phyloP scores from a whole-genome alignment of 352 stramenopile species.

The Phytopythium aichiense region DNA sequence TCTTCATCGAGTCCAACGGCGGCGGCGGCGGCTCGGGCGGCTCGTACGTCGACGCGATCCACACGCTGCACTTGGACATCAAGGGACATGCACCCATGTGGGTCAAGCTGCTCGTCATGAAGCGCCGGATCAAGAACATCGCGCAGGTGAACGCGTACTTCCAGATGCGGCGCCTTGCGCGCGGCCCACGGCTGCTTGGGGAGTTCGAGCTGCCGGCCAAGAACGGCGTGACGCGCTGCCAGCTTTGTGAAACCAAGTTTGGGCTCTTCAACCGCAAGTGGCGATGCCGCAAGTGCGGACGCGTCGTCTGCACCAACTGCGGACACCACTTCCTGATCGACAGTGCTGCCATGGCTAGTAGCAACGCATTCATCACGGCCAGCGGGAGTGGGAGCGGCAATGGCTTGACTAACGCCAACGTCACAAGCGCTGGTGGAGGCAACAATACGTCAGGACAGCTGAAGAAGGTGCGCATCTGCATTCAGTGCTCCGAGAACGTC shows the following conservation, averaged over 20 bases:
- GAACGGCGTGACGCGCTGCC: constrained; percentile 34
- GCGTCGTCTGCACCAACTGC: constrained; percentile 68
- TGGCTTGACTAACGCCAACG: not conserved
- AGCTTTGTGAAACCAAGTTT: constrained; percentile 52
- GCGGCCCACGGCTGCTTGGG: constrained; percentile 37
- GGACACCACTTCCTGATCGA: constrained; percentile 18
- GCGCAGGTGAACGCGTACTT: constrained; percentile 67
- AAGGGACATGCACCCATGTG: constrained; percentile 75
- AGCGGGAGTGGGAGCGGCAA: constrained; percentile 4
- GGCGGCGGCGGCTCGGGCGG: constrained; percentile 11
- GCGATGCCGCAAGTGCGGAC: constrained; percentile 72
- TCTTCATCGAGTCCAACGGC: constrained; percentile 67
- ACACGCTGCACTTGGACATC: constrained; percentile 76
- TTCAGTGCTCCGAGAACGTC: constrained; percentile 50
- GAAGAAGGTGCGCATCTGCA: constrained; percentile 73
- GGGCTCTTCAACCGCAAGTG: constrained; percentile 58
- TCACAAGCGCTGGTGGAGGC: not conserved
- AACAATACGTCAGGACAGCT: constrained; percentile 9
- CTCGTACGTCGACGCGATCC: constrained; percentile 61
- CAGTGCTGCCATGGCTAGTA: not conserved
- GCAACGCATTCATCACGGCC: constrained; percentile 5
- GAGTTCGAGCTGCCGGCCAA: constrained; percentile 62
- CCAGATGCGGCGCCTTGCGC: constrained; percentile 45
- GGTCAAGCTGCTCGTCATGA: constrained; percentile 76
- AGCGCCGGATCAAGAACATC: constrained; percentile 74